A percentile compares a stretch with the other conserved stretches of the same genome.
Conservation (phyloP, 2,329 filamentous ascomycete genomes). For the Aureobasidium pullulans region DNA sequence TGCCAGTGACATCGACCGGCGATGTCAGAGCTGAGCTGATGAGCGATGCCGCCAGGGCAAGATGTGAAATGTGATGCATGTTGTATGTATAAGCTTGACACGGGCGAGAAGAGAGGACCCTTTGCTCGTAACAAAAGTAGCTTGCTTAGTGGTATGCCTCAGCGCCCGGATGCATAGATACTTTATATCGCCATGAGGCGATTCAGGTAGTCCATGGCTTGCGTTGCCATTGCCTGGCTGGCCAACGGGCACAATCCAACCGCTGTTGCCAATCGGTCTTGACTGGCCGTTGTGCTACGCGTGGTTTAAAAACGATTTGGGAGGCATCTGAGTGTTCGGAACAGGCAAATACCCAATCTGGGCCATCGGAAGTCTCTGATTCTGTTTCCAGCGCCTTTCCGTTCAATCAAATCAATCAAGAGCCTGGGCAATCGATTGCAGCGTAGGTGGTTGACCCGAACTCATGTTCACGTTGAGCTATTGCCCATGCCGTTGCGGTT, state of each 20-base stretch:
- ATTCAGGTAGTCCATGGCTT: not conserved
- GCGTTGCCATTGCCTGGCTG: conserved; percentile 5
- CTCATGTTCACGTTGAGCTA: conserved; percentile 9
- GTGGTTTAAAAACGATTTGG: not conserved
- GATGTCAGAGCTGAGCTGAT: conserved; percentile 24
- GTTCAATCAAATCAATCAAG: not conserved
- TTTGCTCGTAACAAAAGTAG: conserved; percentile 9
- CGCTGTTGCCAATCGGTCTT: conserved; percentile 8
- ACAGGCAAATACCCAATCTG: conserved; percentile 1
- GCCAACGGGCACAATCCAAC: conserved; percentile 8
- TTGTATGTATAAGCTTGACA: not conserved
- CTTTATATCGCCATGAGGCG: not conserved
- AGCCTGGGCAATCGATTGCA: not conserved
- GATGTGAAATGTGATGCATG: conserved; percentile 23
- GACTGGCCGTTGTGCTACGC: conserved; percentile 7
- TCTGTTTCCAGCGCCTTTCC: not conserved
- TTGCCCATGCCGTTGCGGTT: conserved; percentile 4
- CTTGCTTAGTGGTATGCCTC: not conserved
- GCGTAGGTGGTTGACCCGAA: not conserved
- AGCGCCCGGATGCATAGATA: not conserved
- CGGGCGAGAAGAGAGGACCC: not conserved
- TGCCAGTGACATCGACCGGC: conserved; percentile 20
- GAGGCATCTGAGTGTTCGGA: not conserved
- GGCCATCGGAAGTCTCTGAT: not conserved
- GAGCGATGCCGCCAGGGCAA: conserved; percentile 24